Evolutionary conservation across 106 monocot species (phyloP), one percentile per base, ranked within the genome.

Genomic region (Dendrobium nobile): DNA sequence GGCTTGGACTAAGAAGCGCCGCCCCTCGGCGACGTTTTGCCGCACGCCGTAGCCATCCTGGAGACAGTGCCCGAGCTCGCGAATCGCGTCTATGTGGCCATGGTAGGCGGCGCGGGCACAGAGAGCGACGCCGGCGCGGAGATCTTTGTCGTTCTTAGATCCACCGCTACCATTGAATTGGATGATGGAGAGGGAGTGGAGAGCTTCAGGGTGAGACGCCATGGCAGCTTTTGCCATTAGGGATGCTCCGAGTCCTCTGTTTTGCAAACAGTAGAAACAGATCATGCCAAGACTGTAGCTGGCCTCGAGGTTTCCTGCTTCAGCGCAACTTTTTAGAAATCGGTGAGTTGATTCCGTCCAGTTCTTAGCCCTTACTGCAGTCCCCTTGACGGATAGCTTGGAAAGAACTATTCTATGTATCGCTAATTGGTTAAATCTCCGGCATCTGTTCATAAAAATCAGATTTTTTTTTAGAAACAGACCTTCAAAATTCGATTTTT

Each of bases 91-190:
- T 26, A 88, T 65, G 88, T 84, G 86, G 56, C 91, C 91, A 5
- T 88, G 78, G 70, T 37, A 81, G 0, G 91, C 91, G 1, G 91
- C 88, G 54, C 88, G 83, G 3, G 84, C 84, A 82, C 88, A 91
- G 9, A 88, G 84, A 11, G 84, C 83, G 45, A 82, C 88, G 1
- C 90, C 90, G 20, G 88, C 86, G 48, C 86, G 82, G 27, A 91
- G 82, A 75, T 91, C 82, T 75, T 84, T 88, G 82, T 88, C 84
- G 43, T n/a, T 73, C 81, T 91, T 91, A 24, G 86, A 54, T 1
- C 88, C 86, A 11, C 91, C 91, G 77, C 88, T 88, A 33, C 91
- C 91, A 80, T 91, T 91, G 80, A 91, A 91, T 67, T 91, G 91
- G 72, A 91, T 91, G 59, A 91, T 75, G 37, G 88, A 86, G 51